A percentile compares a stretch with the other conserved stretches of the same genome.
Conservation (phyloP, 1,139 yeast genomes). For the Hemisphaericaspora subhashii region DNA sequence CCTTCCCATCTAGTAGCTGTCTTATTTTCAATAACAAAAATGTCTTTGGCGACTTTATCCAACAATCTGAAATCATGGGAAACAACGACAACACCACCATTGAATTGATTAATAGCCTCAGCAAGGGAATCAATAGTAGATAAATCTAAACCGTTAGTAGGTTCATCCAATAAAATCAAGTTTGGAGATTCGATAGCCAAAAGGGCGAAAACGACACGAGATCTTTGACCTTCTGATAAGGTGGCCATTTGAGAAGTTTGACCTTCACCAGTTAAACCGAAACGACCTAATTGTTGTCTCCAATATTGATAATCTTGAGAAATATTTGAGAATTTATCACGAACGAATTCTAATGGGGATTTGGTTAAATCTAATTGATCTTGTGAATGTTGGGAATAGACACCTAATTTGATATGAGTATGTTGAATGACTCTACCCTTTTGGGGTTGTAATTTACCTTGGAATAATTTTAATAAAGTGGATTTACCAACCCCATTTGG, state of each 20-base stretch:
- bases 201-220: conserved; percentile 96
- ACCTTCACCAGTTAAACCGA: conserved; percentile 98
- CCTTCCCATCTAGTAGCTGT: conserved; percentile 98
- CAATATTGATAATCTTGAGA: conserved; percentile 99
- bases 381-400: conserved; percentile 97
- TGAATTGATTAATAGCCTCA: conserved; percentile 88
- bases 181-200: conserved; percentile 95
- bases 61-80: conserved; percentile 98
- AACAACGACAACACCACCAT: conserved; percentile 98
- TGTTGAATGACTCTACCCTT: conserved; percentile 95
- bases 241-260: conserved; percentile 99
- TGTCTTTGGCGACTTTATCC: conserved; percentile 96
- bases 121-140: conserved; percentile 98
- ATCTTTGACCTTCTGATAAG: conserved; percentile 97
- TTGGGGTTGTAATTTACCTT: conserved; percentile 88
- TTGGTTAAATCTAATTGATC: conserved; percentile 96
- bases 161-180: conserved; percentile 94
- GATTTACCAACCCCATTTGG: conserved; percentile 99
- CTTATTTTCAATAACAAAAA: conserved; percentile 91
- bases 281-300: conserved; percentile 98
- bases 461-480: conserved; percentile 92
- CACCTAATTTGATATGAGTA: conserved; percentile 97
- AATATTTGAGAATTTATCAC: conserved; percentile 83
- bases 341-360: conserved; percentile 93
- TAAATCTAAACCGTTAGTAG: conserved; percentile 98